Evolutionary conservation across 1,284 basidiomycete species (phyloP), one percentile per base, ranked within the genome.

Genomic region (Cystobasidium slooffiae): DNA sequence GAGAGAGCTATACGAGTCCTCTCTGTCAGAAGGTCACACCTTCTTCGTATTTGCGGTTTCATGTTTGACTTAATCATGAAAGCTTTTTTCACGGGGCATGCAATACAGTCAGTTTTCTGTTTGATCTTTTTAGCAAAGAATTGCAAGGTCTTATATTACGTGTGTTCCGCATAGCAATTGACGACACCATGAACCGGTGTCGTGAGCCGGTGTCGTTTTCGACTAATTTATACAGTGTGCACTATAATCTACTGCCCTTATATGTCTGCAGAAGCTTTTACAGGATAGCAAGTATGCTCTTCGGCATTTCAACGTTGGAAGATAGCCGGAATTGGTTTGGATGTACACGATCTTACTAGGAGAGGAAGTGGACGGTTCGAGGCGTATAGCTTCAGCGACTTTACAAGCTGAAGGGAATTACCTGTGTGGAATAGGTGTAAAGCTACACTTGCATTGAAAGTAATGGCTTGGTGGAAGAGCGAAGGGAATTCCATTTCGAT

Each of bases 221-320:
- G 46, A n/a, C 56, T 59, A 59, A 14, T 41, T 59, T 41, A 18
- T 59, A 59, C 56, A 59, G 56, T 18, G 39, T 41, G 56, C 56
- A 59, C 37, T 37, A 39, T n/a, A 22, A 22, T 53, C n/a, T 20
- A 53, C 16, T 14, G n/a, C n/a, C 9, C 9, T 22, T 18, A 20
- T 9, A 31, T 31, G 5, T 31, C 31, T 31, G 31, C 31, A 31
- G 31, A 31, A 31, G 2, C 31, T 31, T 31, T 31, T 31, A 31
- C 31, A 5, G 31, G 31, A 31, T 31, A 31, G 31, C 31, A 31
- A 31, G 31, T 31, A 31, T 31, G 31, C 31, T 31, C 31, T 31
- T 31, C 31, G 31, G 31, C 31, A 31, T 31, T 2, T 31, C 31
- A 31, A 31, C 31, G 1, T 31, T 31, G 31, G 31, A 2, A 31